Evolutionary conservation across 768 basidiomycete species (phyloP), one percentile per base, ranked within the genome.

Genomic region (Naganishia kalamii): DNA sequence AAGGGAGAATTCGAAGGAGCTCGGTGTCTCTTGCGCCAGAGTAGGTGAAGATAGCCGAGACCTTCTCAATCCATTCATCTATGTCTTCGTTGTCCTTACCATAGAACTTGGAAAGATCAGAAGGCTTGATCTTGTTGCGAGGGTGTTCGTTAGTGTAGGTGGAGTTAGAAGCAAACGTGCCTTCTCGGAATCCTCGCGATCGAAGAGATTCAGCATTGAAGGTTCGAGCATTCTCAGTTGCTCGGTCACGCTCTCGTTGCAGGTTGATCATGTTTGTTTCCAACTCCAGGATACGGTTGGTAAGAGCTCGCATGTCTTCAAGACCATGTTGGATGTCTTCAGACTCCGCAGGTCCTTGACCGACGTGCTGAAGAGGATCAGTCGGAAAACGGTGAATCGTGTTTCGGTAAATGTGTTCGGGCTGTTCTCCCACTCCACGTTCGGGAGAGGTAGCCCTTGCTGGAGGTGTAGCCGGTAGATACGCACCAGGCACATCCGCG

Each of bases 31-130:
- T n/a, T n/a, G n/a, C n/a, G n/a, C n/a, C n/a, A n/a, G n/a, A n/a
- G n/a, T n/a, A n/a, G n/a, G n/a, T n/a, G n/a, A n/a, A 49, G 19
- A 62, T 62, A 25, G 61, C 61, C 6, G 44, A 32, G 46, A 62
- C 46, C 32, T 48, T 62, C n/a, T 62, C 61, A 29, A 62, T 62
- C 46, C 44, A 62, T 21, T 48, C 12, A 29, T 62, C 61, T 11
- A 62, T 27, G 33, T 62, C 61, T 62, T 62, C 61, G 2, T 11
- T 50, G 17, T 41, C 49, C 43, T 59, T 65, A 17, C 63, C 63
- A 19, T 32, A 30, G 52, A 41, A 65, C 30, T 54, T 65, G 27
- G 63, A 52, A 11, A 65, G 41, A 29, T 65, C 63, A 35, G 63
- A 54, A 23, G 63, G 12, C 35, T 65, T 65, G 52, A 65, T 32